Evolutionary conservation across 1,284 basidiomycete species (phyloP), one percentile per base, ranked within the genome.

Genomic region (Clitocybe nebularis): DNA sequence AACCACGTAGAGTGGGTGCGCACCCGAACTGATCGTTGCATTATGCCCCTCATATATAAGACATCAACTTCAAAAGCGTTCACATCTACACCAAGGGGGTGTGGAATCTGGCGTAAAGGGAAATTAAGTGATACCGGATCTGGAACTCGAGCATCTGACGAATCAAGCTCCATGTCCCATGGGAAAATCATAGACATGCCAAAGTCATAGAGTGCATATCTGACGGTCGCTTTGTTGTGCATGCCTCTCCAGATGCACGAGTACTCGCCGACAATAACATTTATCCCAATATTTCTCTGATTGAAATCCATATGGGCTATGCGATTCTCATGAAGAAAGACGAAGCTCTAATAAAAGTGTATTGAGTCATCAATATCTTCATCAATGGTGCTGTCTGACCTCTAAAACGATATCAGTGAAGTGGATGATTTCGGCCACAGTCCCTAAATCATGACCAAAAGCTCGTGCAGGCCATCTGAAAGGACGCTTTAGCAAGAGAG

Each of bases 281-380:
- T 48, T 8, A 48, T 47, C 3, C 41, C 50, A 3, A 26, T 41
- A 30, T 52, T 54, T 20, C 44, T 39, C 9, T 25, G 11, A 24
- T 44, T 29, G 43, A 52, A 37, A 30, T 54, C 50, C 7, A 22
- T 17, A 19, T 54, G 52, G 1, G 46, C 50, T 20, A 54, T 51
- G n/a, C 42, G 36, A 28, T 54, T 35, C 23, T 50, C 45, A 34
- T 52, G 52, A 2, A 50, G 36, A 20, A 50, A 50, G 5, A 39
- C 49, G 28, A 50, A 46, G n/a, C 24, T 33, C 42, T 48, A 30
- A 8, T 4, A 4, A 9, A 35, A 9, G 36, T 8, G 34, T 8
- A 4, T 3, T 37, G 17, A 38, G n/a, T 7, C 17, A 28, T 10
- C 5, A 2, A 10, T 9, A 4, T 13, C 4, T n/a, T 17, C 4